Conservation (phyloP, 371 early-diverging fungal species). For the Mucor circinelloides region DNA sequence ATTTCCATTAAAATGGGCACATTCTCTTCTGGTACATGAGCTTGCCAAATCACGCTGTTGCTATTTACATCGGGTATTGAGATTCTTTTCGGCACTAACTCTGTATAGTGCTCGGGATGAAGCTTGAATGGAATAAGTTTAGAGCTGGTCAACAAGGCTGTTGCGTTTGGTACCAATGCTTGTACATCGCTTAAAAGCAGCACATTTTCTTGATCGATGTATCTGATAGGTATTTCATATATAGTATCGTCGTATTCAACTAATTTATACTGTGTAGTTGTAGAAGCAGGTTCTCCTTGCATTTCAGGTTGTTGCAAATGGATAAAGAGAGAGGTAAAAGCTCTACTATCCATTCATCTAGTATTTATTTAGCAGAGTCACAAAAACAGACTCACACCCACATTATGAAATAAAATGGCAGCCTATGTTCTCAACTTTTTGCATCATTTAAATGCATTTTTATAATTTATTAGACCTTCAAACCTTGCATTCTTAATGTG, state of each 20-base stretch:
- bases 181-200: conserved; percentile 44
- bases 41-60: conserved; percentile 34
- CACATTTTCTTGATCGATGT: conserved; percentile 28
- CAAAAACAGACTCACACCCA: too few species aligned
- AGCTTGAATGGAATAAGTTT: conserved; percentile 44
- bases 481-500: too few species aligned
- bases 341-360: too few species aligned
- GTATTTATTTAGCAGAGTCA: too few species aligned
- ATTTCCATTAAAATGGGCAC: conserved; percentile 16
- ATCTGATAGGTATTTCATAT: conserved; percentile 43
- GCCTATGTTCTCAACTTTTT: too few species aligned
- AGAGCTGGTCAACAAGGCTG: conserved; percentile 36
- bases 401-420: too few species aligned
- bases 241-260: conserved; percentile 36
- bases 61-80: conserved; percentile 19
- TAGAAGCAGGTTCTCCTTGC: conserved; percentile 10
- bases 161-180: conserved; percentile 39
- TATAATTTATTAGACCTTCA: too few species aligned
- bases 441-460: too few species aligned
- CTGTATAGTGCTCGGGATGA: conserved; percentile 24
- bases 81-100: conserved; percentile 37
- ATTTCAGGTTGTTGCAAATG: background rate
- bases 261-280: conserved; percentile 20
- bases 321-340: background rate
- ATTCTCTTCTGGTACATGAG: conserved; percentile 29